phyloP scores from a whole-genome alignment of 441 rosid species.

The Codiaeum variegatum region DNA sequence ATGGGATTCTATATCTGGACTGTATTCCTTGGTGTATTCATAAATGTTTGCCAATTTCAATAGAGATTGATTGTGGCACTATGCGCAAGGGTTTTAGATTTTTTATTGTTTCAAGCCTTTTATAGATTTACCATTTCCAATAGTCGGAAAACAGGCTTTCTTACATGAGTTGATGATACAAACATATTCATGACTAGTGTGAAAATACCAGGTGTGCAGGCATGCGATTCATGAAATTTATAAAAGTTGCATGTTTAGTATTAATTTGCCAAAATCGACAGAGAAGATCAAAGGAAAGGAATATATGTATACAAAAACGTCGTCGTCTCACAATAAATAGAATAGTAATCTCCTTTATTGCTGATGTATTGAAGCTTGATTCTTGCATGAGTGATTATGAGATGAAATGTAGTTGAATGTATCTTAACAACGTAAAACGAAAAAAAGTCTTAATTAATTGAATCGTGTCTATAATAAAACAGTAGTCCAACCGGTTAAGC shows the following conservation, averaged over 20 bases:
- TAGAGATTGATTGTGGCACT: background rate
- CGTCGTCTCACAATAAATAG: too few relatives aligned
- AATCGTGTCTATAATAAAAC: background rate
- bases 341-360: too few relatives aligned
- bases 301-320: too few relatives aligned
- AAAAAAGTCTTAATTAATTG: background rate
- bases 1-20: background rate
- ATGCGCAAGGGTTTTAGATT: background rate
- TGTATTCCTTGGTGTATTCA: background rate
- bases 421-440: too few relatives aligned
- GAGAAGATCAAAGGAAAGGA: background rate
- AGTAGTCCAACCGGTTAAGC: background rate
- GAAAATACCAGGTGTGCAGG: background rate
- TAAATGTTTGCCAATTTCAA: background rate
- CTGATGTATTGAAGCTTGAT: too few relatives aligned
- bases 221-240: background rate
- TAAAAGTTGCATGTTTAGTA: too few relatives aligned
- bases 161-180: background rate
- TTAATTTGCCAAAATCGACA: too few relatives aligned
- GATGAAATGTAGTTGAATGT: too few relatives aligned
- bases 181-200: background rate
- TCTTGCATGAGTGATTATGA: too few relatives aligned
- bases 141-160: background rate
- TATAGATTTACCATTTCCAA: background rate
- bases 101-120: background rate